A percentile compares a stretch with the other conserved stretches of the same genome.
Conservation (phyloP, 805 yeast species). For the Hanseniaspora thailandica region DNA sequence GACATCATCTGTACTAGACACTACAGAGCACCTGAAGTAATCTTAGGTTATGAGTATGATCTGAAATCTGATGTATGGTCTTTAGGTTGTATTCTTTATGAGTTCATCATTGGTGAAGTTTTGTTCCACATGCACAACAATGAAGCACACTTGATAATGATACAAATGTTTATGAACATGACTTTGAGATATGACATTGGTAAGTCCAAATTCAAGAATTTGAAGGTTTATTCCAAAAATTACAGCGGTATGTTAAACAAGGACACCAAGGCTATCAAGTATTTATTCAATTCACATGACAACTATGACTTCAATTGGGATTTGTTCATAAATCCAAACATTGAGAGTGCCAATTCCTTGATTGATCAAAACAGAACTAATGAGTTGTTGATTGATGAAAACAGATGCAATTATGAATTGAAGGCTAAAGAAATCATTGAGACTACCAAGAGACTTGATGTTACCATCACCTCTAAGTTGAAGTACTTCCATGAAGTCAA, state of each 20-base stretch:
- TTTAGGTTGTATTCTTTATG: constrained; percentile 84
- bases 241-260: background rate
- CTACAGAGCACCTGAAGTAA: constrained; percentile 94
- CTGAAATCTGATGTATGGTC: constrained; percentile 97
- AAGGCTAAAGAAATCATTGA: constrained; percentile 7
- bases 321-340: constrained; percentile 2
- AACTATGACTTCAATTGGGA: constrained; percentile 13
- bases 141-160: constrained; percentile 86
- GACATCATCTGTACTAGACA: constrained; percentile 89
- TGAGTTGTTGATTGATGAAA: constrained; percentile 3
- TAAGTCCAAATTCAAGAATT: constrained; percentile 7
- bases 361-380: constrained; percentile 1
- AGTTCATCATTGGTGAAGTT: constrained; percentile 86
- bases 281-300: constrained; percentile 5
- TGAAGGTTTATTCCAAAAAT: constrained; percentile 5
- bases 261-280: constrained; percentile 11
- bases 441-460: constrained; percentile 10
- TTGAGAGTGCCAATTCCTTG: constrained; percentile 1
- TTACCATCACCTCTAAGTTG: background rate
- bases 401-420: constrained; percentile 8
- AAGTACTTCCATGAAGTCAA: constrained; percentile 1
- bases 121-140: constrained; percentile 91
- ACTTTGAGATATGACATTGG: constrained; percentile 1
- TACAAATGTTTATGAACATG: constrained; percentile 49
- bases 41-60: constrained; percentile 92